Percentiles rank a stretch among this genome's conserved stretches.
Conservation (phyloP, 75 land plant species). For the Pinus tabuliformis region DNA sequence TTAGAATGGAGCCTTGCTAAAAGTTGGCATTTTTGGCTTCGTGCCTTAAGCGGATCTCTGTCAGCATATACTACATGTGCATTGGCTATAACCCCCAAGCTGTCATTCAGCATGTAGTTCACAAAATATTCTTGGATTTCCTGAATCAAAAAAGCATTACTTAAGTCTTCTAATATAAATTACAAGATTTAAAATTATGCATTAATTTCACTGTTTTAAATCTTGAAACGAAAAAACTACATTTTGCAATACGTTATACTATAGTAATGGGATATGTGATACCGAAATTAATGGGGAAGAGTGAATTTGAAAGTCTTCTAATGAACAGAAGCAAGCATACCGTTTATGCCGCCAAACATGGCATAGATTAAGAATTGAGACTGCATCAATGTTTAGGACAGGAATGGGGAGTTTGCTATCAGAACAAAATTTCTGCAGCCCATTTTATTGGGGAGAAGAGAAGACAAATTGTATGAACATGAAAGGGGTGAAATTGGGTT, state of each 20-base stretch:
- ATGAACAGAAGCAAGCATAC: too few relatives aligned
- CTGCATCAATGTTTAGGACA: too few relatives aligned
- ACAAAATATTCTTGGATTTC: conserved; percentile 90
- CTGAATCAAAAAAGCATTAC: conserved; percentile 34
- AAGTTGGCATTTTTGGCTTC: conserved; percentile 55
- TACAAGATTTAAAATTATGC: background rate
- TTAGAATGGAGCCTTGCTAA: conserved; percentile 78
- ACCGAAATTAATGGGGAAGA: too few relatives aligned
- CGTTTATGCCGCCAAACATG: too few relatives aligned
- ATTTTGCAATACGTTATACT: background rate
- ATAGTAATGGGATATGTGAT: too few relatives aligned
- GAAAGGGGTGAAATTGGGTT: too few relatives aligned
- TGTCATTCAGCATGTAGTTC: conserved; percentile 85
- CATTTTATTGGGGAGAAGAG: too few relatives aligned
- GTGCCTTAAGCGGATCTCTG: conserved; percentile 68
- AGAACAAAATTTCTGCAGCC: too few relatives aligned
- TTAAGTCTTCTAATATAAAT: background rate
- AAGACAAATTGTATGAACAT: too few relatives aligned
- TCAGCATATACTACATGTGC: conserved; percentile 92
- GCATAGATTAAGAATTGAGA: too few relatives aligned
- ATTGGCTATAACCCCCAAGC: conserved; percentile 78
- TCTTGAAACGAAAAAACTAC: background rate
- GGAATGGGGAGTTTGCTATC: too few relatives aligned
- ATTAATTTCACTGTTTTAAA: background rate
- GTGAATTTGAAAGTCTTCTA: too few relatives aligned